Conservation (phyloP, 2,329 filamentous ascomycete species). For the Pestalotiopsis sp. region DNA sequence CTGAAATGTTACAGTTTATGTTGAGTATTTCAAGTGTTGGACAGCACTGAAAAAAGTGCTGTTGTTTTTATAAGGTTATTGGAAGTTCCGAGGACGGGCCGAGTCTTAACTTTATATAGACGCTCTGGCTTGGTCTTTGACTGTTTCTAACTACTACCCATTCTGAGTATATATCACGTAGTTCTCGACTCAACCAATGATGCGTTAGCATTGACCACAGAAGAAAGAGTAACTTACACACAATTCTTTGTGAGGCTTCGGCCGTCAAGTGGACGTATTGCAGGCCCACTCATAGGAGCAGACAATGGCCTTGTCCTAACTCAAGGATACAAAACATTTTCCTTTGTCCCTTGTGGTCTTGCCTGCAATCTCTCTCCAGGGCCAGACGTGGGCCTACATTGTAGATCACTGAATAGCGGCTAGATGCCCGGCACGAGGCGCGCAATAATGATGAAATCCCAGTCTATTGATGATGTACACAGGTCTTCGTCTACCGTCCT, state of each 20-base stretch:
- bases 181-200: too few relatives aligned
- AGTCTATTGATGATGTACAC: conserved; percentile 19
- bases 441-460: conserved; percentile 1
- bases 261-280: too few relatives aligned
- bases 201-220: too few relatives aligned
- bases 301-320: too few relatives aligned
- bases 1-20: background rate
- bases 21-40: background rate
- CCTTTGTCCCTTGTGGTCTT: too few relatives aligned
- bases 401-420: background rate
- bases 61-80: background rate
- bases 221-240: too few relatives aligned
- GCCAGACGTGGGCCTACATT: background rate
- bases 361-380: background rate
- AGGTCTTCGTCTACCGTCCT: conserved; percentile 13
- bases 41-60: background rate
- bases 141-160: background rate
- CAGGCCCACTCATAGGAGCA: too few relatives aligned
- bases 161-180: too few relatives aligned
- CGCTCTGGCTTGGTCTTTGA: background rate
- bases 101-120: background rate
- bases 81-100: background rate
- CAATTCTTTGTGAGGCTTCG: too few relatives aligned
- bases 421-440: background rate
- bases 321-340: too few relatives aligned